These are phyloP conservation scores for Monosporozyma unispora DNA, from an alignment of 805 yeast genomes.

Conservation along the genomic window DNA sequence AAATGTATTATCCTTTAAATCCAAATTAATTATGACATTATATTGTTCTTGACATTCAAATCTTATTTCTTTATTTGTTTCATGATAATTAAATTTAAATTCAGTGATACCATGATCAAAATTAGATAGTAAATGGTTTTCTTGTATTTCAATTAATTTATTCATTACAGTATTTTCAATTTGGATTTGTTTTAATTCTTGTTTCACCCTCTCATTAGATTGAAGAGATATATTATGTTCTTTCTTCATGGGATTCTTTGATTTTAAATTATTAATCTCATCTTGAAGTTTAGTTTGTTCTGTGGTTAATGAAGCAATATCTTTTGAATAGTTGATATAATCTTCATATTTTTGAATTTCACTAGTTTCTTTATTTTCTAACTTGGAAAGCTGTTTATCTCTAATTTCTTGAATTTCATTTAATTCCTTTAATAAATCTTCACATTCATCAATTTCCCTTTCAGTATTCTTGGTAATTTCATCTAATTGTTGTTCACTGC, in stretches of 20 bases:
- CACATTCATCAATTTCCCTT: constrained; percentile 21
- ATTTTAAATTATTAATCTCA: neutral
- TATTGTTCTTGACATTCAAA: neutral
- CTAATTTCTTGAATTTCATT: constrained; percentile 11
- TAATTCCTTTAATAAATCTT: constrained; percentile 14
- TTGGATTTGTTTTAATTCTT: constrained; percentile 6
- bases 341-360: constrained; percentile 2
- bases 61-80: neutral
- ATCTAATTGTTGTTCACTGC: neutral
- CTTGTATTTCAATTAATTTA: neutral
- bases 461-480: constrained; percentile 16
- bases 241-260: neutral
- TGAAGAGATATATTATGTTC: too few species aligned
- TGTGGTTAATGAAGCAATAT: neutral
- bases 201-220: constrained; percentile 1
- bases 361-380: constrained; percentile 5
- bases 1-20: neutral
- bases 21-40: neutral
- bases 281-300: neutral
- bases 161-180: neutral
- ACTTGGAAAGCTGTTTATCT: neutral
- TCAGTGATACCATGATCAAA: neutral
- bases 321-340: constrained; percentile 1
- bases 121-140: neutral
- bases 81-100: constrained; percentile 1